Evolutionary conservation across 2,329 filamentous ascomycete species (phyloP), one percentile per base, ranked within the genome.

Genomic region (Pleomassaria siparia): DNA sequence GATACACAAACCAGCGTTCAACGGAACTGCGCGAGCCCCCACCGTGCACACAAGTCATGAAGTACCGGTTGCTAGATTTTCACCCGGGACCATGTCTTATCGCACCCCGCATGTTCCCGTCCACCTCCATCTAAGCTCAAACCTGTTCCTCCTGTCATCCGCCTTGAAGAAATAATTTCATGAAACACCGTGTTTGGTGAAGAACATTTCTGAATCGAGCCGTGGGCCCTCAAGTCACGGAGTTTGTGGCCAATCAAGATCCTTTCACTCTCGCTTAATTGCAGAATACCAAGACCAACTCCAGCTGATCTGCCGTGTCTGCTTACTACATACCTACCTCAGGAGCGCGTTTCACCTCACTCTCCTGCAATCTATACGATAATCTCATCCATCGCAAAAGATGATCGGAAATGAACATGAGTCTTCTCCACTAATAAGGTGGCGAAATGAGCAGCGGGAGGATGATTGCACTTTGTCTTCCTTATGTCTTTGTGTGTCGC

Each of bases 211-310:
- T 18, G 2, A 32, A 42, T 42, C 18, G 9, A 22, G 40, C 16
- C 9, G 18, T 8, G 18, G 9, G 7, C 18, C 40, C n/a, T n/a
- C n/a, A n/a, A 6, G 8, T 10, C 6, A 18, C 40, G 40, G 40
- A 42, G 26, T 42, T 42, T 21, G 6, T 13, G 24, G 40, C 40
- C 25, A 42, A 42, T 42, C 40, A 42, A 16, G 15, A 8, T 4
- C n/a, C 15, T 28, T 28, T 42, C 11, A n/a, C 24, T 10, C 28
- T 42, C 40, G 40, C 40, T 42, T 32, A 30, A 15, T 9, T 4
- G 10, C 5, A 26, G 25, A 15, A 24, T 4, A 40, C 24, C 24
- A n/a, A 7, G 4, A 15, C n/a, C 9, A 40, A n/a, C n/a, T n/a
- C 22, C 24, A 28, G 28, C 37, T 40, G 29, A 13, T 40, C 24